phyloP scores from a whole-genome alignment of 164 flowering plant genomes.

The Malania oleifera region DNA sequence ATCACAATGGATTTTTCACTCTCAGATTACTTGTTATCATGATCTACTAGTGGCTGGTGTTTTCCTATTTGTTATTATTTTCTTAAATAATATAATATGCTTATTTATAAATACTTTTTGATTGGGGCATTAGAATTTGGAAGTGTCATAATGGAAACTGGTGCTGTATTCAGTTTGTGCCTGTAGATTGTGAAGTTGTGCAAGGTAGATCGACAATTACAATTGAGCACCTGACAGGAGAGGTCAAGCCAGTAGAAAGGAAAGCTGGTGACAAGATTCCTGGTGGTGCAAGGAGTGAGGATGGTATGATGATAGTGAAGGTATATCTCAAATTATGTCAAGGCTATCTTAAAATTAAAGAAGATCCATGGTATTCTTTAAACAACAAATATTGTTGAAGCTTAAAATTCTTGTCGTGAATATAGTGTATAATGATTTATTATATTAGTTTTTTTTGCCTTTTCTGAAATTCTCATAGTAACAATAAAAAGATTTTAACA shows the following conservation, averaged over 20 bases:
- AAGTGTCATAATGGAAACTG: conserved; percentile 17
- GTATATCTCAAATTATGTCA: conserved; percentile 26
- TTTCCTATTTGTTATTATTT: too few species aligned
- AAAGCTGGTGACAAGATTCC: conserved; percentile 85
- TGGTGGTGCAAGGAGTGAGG: conserved; percentile 96
- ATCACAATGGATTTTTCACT: too few species aligned
- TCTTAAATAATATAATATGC: too few species aligned
- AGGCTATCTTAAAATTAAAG: not conserved
- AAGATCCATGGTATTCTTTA: not conserved
- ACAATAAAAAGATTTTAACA: too few species aligned
- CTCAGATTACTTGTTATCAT: too few species aligned
- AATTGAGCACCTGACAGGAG: conserved; percentile 94
- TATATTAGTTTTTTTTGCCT: too few species aligned
- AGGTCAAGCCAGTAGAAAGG: conserved; percentile 83
- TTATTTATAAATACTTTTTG: not conserved
- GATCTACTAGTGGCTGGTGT: too few species aligned
- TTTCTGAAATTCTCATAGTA: too few species aligned
- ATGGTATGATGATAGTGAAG: conserved; percentile 94
- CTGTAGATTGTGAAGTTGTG: conserved; percentile 87
- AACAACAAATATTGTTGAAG: not conserved
- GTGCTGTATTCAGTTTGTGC: conserved; percentile 69
- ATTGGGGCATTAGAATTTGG: not conserved
- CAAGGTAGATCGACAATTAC: conserved; percentile 92
- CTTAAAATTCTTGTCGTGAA: too few species aligned
- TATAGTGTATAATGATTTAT: too few species aligned